Evolutionary conservation across 345 rosid species (phyloP), one percentile per base, ranked within the genome.

Genomic region (Cardiospermum halicacabum): DNA sequence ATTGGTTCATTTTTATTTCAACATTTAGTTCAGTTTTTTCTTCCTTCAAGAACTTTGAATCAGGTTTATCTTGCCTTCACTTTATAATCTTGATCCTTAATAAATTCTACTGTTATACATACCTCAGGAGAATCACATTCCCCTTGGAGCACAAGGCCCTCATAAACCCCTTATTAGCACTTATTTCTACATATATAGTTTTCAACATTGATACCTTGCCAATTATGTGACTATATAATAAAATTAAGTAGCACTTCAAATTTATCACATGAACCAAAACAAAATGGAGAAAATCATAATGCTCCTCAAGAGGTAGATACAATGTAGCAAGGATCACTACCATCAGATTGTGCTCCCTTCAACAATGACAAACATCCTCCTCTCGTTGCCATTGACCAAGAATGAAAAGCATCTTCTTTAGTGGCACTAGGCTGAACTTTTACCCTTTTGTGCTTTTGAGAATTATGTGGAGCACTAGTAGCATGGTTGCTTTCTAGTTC

Each of bases 351-450:
- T 68, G 84, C 84, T 74, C 73, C 86, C 79, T 89, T 89, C 81
- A 95, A 79, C 63, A 87, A 70, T 32, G 92, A 87, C 60, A 91
- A 76, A 71, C 89, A 95, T 65, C 92, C 96, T 73, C 82, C 91
- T 65, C 62, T 64, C 27, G 92, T 81, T 43, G 80, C 64, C 62
- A 64, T 45, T 57, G 77, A 63, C 58, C 49, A 73, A 58, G 82
- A 59, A 53, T 36, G 77, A 60, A 72, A 68, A 58, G 12, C 72
- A 58, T 81, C 91, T 67, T 85, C 97, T 47, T 59, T 82, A 42
- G 85, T 74, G 60, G 75, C 69, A 68, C 82, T 72, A 53, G 24
- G 79, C 66, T 80, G 80, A 72, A 73, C 65, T 74, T 81, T 87
- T 32, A 75, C 74, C 62, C 78, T 86, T 78, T 86, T 89, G 73